These are phyloP conservation scores for Fragilaria radians DNA, from an alignment of 108 stramenopile genomes.

Conservation along the genomic window DNA sequence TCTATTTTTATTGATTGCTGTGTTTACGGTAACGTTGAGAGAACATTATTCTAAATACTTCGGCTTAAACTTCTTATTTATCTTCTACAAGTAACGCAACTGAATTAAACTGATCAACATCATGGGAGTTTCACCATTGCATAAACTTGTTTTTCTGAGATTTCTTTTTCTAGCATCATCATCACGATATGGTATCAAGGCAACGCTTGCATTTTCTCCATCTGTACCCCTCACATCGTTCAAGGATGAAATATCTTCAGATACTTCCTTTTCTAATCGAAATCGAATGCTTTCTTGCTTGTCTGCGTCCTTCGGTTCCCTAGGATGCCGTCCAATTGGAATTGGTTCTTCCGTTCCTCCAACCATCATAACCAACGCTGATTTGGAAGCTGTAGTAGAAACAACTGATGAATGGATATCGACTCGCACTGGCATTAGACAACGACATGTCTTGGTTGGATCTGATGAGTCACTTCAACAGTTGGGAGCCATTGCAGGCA, in stretches of 20 bases:
- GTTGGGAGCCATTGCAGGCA: constrained; percentile 44
- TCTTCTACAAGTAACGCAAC: too few relatives aligned
- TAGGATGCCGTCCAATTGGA: constrained; percentile 72
- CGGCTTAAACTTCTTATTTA: too few relatives aligned
- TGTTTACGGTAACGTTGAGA: too few relatives aligned
- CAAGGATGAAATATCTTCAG: neutral
- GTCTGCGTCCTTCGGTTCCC: constrained; percentile 36
- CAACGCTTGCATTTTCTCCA: neutral
- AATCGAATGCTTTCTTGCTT: too few relatives aligned
- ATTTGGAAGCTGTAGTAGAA: constrained; percentile 87
- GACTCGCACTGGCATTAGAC: constrained; percentile 86
- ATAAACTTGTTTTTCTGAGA: too few relatives aligned
- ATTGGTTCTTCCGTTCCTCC: constrained; percentile 71
- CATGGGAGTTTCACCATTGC: too few relatives aligned
- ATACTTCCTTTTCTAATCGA: too few relatives aligned
- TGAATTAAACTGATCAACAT: too few relatives aligned
- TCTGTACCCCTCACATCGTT: neutral
- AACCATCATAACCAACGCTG: constrained; percentile 77
- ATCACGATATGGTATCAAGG: neutral
- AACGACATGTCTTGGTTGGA: constrained; percentile 61
- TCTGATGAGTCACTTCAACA: constrained; percentile 38
- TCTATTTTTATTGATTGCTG: too few relatives aligned
- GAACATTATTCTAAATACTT: too few relatives aligned
- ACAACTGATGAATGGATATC: constrained; percentile 96
- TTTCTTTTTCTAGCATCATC: neutral